Base-by-base conservation (phyloP, 176 grass and related monocot species). In the Juncus effusus region DNA sequence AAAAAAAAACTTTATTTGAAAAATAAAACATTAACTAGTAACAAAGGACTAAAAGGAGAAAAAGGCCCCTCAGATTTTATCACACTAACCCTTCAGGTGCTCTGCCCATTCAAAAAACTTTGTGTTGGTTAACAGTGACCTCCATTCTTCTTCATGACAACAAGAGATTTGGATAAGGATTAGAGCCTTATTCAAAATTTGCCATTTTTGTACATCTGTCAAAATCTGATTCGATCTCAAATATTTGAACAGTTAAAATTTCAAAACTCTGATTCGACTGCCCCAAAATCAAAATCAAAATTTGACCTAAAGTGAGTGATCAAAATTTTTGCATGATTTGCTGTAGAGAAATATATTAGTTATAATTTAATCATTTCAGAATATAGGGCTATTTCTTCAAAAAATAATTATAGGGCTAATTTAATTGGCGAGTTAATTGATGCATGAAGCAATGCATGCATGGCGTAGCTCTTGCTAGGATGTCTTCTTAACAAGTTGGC, bases 81-180 rank as follows among this genome's bases (percentile, higher is more conserved):
- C 50, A 62, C 55, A 51, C 42, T 37, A 47, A 47, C 44, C 54
- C 14, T 37, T 36, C 77, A 75, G 93, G 93, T 92, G 88, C 85
- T 89, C 71, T 62, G 51, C 36, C 85, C 93, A 92, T 97, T 89
- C 54, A 77, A 45, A 40, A 59, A 4, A 37, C 53, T 61, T 67
- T 62, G 86, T 70, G 77, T 84, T 86, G 88, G 82, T 51, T 82
- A 86, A 84, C 63, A 97, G 88, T 84, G 88, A 92, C 88, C 70
- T 64, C 53, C 85, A 92, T 89, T 84, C 78, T 59, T 10, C 38
- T 40, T 81, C 59, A 61, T 51, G 39, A 59, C 55, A 63, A 57
- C 53, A 76, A 65, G 38, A 75, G 74, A 67, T 80, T 58, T 74
- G 67, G 15, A 82, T 78, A 54, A 69, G 60, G 45, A 73, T 85